Base-by-base conservation (phyloP, 345 rosid species). In the Rhizophora mangle region DNA sequence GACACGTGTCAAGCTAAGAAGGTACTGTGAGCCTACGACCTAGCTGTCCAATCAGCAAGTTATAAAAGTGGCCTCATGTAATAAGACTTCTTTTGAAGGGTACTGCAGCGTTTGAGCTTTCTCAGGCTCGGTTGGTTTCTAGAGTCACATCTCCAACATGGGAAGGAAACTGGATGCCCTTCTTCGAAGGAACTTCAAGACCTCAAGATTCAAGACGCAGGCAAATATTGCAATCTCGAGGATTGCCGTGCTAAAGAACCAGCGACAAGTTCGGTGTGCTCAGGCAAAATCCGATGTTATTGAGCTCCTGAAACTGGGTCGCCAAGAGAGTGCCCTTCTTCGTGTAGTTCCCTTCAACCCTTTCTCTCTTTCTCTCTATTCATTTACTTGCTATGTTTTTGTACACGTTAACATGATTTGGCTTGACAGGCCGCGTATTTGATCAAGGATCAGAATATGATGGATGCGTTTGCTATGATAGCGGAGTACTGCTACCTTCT, bases 281-380 rank as follows among this genome's bases (percentile, higher is more conserved):
- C 81, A 75, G 26, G 85, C 86, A 6, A 81, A 76, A 64, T 82
- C 88, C 24, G 92, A 88, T 69, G 83, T 75, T 22, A 1, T 73
- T 52, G 71, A 88, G 71, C 87, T 84, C 51, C 83, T 88, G 54
- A 68, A 76, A 21, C 85, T 79, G 8, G 85, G 85, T 13, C 83
- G 82, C 43, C 88, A 76, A 8, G 85, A 85, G 1, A 64, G 70
- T 0, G 89, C 88, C 64, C 88, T 86, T 30, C 68, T 72, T 65
- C 80, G 88, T 0, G 93, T 85, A 69, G 60, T 10, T 60, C 5
- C 32, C 24, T 54, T 6, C 10, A 15, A 6, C 9, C 21, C 20
- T 37, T 18, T 8, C 16, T 5, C 31, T 6, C 9, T 0, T 31
- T 0, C 15, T 18, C 64, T 54, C 58, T 37, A 1, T 37, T 37